Base-by-base conservation (phyloP, 2,329 filamentous ascomycete genomes). In the Fusarium coicis region DNA sequence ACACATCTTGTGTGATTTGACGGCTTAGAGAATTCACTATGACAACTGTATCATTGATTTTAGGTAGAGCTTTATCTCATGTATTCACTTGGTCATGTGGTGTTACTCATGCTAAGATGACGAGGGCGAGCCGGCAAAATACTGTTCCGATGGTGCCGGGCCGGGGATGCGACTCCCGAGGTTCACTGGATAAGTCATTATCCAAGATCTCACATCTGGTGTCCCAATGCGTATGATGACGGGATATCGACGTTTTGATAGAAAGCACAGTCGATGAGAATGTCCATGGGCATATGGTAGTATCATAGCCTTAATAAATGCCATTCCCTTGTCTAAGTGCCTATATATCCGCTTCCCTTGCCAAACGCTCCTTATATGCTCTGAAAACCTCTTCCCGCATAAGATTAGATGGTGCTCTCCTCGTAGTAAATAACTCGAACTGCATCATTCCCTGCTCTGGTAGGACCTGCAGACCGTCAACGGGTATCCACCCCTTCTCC, bases 381-480 rank as follows among this genome's bases (percentile, higher is more conserved):
- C n/a, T 30, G 4, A 66, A 40, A 0, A 67, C 62, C 1, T 23
- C 62, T n/a, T 66, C n/a, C 1, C 62, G 7, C 64, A 67, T 67
- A 0, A 59, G 11, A 37, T 46, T 37, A 11, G 44, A 18, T 10
- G 64, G 64, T 3, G 64, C 64, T 9, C 53, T 16, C 4, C 62
- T 36, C 2, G 63, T 67, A 26, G 64, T 67, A n/a, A 67, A 67
- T 1, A 67, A 3, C 14, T 67, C 64, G 3, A 67, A 67, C 4
- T 67, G 64, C 64, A 67, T 67, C 63, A 60, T 67, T 9, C 64
- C 64, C 10, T 67, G 63, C 4, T 67, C 64, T n/a, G 64, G 64
- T 4, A 67, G 21, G 1, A 67, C 64, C 10, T 67, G 44, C 4
- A 67, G 63, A 16, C 63, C 64, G 32, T 67, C 63, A 5, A 67